phyloP scores from a whole-genome alignment of 768 basidiomycete genomes.

The Obba rivulosa region DNA sequence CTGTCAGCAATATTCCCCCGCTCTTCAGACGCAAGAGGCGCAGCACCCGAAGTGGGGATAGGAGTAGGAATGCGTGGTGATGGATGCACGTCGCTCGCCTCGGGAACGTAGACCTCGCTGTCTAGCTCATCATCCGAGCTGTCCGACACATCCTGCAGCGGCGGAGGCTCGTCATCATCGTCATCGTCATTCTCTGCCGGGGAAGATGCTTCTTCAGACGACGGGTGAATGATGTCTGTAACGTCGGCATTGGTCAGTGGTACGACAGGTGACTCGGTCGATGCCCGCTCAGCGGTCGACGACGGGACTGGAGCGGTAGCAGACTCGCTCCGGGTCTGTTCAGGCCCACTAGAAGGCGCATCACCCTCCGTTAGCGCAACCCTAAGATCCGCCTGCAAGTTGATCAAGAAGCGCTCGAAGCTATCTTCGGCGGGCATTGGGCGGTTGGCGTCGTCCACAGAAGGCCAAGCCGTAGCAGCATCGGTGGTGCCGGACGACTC shows the following conservation, averaged over 20 bases:
- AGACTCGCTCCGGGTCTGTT: neutral
- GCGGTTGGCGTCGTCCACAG: slow-evolving; percentile 9
- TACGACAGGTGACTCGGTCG: neutral
- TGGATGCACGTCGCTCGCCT: slow-evolving; percentile 7
- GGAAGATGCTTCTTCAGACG: neutral
- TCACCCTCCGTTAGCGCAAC: slow-evolving; percentile 45
- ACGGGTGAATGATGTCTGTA: neutral
- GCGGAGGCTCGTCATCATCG: slow-evolving; percentile 26
- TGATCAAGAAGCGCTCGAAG: slow-evolving; percentile 78
- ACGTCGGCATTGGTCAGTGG: neutral
- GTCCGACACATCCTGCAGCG: slow-evolving; percentile 30
- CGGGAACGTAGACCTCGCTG: slow-evolving; percentile 21
- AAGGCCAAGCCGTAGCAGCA: neutral
- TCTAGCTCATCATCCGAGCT: slow-evolving; percentile 25
- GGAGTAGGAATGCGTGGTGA: slow-evolving; percentile 20
- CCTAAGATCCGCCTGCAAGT: slow-evolving; percentile 71
- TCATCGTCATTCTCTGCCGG: slow-evolving; percentile 12
- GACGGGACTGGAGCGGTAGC: neutral
- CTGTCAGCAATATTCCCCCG: neutral
- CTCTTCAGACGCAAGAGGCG: slow-evolving; percentile 3
- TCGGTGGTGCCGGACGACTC: neutral
- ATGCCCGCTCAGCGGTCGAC: neutral
- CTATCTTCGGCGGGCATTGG: slow-evolving; percentile 50
- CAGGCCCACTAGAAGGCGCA: neutral
- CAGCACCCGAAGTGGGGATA: slow-evolving; percentile 14